Base-by-base conservation (phyloP, 495 filamentous ascomycete genomes). In the Thermothielavioides terrestris region DNA sequence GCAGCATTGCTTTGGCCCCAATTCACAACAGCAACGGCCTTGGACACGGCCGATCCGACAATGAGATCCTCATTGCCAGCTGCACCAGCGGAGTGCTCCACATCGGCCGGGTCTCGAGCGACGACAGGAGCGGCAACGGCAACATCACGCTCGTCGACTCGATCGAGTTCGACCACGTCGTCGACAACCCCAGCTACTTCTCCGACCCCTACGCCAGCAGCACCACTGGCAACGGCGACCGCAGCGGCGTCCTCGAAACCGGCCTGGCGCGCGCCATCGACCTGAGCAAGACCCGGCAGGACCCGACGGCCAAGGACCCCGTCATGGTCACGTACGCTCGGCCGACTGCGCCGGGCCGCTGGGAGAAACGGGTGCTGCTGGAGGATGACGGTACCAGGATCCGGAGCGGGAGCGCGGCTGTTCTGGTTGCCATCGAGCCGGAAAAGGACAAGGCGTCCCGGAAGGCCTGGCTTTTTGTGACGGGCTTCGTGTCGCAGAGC, bases 171-270 rank as follows among this genome's bases (percentile, higher is more conserved):
- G 67, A 72, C 21, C 66, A 62, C 18, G 50, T 73, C 15, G 67
- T 77, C 28, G 79, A 84, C 59, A 84, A 83, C 48, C 79, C 78
- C 0, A 72, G 59, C 44, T 83, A 76, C 56, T 84, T 72, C 39
- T 38, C 54, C 1, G 69, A 74, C 37, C 68, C 69, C 48, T 80
- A 79, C 55, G 71, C 74, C 11, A n/a, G n/a, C n/a, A n/a, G n/a
- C n/a, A 74, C 65, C 6, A 71, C 73, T 2, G 52, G 68, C 30
- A 73, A 80, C n/a, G n/a, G n/a, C 51, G 78, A 65, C 25, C 52
- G 71, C 6, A 82, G 78, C 42, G 79, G 81, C 0, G 77, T 77
- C 32, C 56, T 83, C 1, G 52, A 77, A 1, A 69, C 77, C 0
- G 79, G 79, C 6, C 47, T 82, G 14, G 55, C 68, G 11, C 63